phyloP scores from a whole-genome alignment of 305 asterid species.

The Fraxinus paxiana region DNA sequence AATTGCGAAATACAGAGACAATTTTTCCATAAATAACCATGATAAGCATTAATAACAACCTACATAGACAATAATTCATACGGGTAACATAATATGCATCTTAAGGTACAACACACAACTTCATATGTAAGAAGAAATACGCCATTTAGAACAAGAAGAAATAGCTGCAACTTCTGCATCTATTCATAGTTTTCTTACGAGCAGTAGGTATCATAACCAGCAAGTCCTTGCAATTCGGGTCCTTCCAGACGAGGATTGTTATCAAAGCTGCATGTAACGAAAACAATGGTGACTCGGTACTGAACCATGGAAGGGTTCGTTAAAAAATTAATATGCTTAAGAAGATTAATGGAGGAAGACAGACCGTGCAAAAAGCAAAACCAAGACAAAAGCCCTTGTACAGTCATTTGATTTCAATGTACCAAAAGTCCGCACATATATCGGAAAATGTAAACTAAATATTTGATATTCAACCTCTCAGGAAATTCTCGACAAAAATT shows the following conservation, averaged over 20 bases:
- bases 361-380: neutral
- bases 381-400: neutral
- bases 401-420: neutral
- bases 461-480: neutral
- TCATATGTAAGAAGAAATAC: slow-evolving; percentile 20
- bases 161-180: slow-evolving; percentile 20
- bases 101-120: slow-evolving; percentile 22
- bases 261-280: slow-evolving; percentile 56
- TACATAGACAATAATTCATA: slow-evolving; percentile 17
- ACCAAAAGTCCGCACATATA: neutral
- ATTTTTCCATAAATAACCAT: slow-evolving; percentile 7
- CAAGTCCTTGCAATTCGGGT: slow-evolving; percentile 85
- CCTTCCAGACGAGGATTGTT: slow-evolving; percentile 90
- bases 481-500: neutral
- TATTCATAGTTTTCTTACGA: slow-evolving; percentile 32
- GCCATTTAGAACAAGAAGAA: slow-evolving; percentile 20
- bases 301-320: neutral
- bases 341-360: neutral
- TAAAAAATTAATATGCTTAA: neutral
- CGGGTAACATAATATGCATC: neutral
- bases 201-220: slow-evolving; percentile 78
- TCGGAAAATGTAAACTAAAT: neutral
- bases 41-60: slow-evolving; percentile 12
- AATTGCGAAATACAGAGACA: neutral
- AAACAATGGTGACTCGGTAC: neutral